Evolutionary conservation across 2,329 filamentous ascomycete genomes (phyloP), one percentile per base, ranked within the genome.

Genomic region (Daldinia sp.): DNA sequence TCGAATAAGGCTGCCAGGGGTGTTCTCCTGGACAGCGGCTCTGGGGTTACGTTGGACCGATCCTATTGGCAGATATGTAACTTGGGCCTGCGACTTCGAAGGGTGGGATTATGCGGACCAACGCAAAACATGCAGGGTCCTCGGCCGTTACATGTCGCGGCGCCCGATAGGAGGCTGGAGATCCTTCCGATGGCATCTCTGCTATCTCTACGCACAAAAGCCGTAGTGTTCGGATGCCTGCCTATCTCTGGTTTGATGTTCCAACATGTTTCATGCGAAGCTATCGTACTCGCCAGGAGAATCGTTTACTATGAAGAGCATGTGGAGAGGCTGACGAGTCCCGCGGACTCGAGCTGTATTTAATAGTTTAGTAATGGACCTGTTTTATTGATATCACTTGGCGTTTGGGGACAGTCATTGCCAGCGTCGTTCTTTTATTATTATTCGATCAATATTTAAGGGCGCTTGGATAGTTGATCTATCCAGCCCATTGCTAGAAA

Each of bases 391-490:
- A 27, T 11, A 45, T 45, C 3, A 11, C 27, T 23, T 27, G 1
- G 1, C 13, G 15, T 45, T 25, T 27, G 10, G 11, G 25, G 7
- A 45, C 1, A 27, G 21, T 10, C 15, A 8, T 13, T 58, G 35
- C 59, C 58, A 61, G 15, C 41, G 35, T 17, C 11, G 13, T 29
- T 27, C 48, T 30, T 10, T 34, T 37, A 30, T 53, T 35, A 4
- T 52, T n/a, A 17, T 23, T n/a, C 21, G 29, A 25, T 21, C 7
- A 15, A 21, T 51, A 51, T 19, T 39, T 35, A 17, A 37, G 43
- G 48, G 57, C 21, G 35, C 53, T 15, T 10, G 34, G 58, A 56
- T 67, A 68, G 59, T 57, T 60, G 61, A 61, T 37, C 59, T 67
- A 65, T 58, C 56, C 43, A 45, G 21, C 15, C 39, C 54, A 11